Conservation (phyloP, 2,329 filamentous ascomycete species). For the Arthrobotrys musiformis region DNA sequence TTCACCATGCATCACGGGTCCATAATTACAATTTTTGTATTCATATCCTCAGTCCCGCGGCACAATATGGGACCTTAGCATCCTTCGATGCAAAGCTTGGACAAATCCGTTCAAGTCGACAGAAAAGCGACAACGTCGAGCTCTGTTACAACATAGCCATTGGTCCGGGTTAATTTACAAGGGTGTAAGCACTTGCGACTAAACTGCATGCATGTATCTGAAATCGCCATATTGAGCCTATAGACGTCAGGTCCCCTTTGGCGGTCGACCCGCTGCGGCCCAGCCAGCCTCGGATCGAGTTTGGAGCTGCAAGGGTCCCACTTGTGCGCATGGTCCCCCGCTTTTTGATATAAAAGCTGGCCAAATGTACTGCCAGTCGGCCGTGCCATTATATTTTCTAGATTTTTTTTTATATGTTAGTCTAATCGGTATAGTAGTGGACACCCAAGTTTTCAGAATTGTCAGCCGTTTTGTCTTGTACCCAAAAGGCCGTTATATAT, state of each 20-base stretch:
- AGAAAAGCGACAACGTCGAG: not conserved
- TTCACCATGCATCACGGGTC: not conserved
- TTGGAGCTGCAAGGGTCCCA: not conserved
- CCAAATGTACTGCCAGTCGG: not conserved
- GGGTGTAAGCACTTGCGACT: not conserved
- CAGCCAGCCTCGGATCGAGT: slow-evolving; percentile 2
- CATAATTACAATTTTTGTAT: not conserved
- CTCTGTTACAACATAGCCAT: not conserved
- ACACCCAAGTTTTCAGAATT: no score
- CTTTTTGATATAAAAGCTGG: not conserved
- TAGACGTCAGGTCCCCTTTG: not conserved
- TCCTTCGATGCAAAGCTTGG: not conserved
- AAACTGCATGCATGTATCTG: not conserved
- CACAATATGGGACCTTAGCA: not conserved
- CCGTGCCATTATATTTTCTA: no score
- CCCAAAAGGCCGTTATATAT: no score
- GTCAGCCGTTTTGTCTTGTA: no score
- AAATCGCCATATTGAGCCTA: not conserved
- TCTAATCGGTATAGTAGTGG: no score
- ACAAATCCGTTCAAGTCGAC: not conserved
- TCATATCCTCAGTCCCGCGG: not conserved
- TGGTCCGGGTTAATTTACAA: not conserved
- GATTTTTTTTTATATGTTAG: no score
- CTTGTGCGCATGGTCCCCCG: not conserved
- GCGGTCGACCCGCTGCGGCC: not conserved